phyloP scores from a whole-genome alignment of 306 rosid species.

The Adenanthera pavonina region DNA sequence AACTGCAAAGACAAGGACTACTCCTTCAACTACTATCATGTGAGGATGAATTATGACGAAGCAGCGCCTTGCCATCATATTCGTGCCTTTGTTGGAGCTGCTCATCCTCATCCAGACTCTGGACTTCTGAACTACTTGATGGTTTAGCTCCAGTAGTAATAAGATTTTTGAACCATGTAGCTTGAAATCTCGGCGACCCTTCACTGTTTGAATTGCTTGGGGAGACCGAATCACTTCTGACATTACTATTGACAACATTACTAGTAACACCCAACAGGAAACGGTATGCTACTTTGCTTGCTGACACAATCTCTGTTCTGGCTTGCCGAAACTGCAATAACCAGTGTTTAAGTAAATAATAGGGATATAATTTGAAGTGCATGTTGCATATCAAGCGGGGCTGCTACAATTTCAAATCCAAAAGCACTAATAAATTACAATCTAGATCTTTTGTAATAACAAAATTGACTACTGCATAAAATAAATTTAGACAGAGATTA shows the following conservation, averaged over 20 bases:
- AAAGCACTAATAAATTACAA: not conserved
- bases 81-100: conserved; percentile 33
- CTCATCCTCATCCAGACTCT: conserved; percentile 37
- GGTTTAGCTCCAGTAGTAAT: conserved; percentile 65
- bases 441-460: not conserved
- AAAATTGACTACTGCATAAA: no score
- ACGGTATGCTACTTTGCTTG: conserved; percentile 78
- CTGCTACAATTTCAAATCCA: not conserved
- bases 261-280: conserved; percentile 63
- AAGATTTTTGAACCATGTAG: conserved; percentile 69
- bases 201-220: conserved; percentile 59
- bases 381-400: not conserved
- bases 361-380: not conserved
- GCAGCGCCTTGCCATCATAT: conserved; percentile 33
- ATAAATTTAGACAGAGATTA: no score
- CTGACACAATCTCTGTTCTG: conserved; percentile 69
- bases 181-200: conserved; percentile 55
- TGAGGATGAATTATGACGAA: conserved; percentile 38
- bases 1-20: conserved; percentile 14
- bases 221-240: conserved; percentile 45
- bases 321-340: conserved; percentile 72
- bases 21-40: conserved; percentile 39
- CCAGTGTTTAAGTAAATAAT: not conserved
- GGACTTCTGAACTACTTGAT: conserved; percentile 58
- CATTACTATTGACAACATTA: no score